Evolutionary conservation across 1,284 basidiomycete species (phyloP), one percentile per base, ranked within the genome.

Genomic region (Ceratobasidium papillatum): DNA sequence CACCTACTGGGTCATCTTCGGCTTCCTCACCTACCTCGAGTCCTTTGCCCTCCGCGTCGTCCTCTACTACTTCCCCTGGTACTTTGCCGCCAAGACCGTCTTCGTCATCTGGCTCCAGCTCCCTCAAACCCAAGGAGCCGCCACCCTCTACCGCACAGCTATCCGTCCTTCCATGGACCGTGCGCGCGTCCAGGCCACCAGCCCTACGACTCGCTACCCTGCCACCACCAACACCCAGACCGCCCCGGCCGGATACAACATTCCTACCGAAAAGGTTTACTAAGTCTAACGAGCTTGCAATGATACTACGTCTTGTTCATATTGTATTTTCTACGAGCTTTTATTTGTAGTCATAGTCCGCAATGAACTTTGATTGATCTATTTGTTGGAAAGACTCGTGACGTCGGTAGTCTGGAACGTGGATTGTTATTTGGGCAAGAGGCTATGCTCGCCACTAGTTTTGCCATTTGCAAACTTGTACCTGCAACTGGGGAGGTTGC

Each of bases 41-140:
- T 90, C 87, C 80, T 87, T 94, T 78, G 90, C 91, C 38, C 86
- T 91, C 75, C 87, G 90, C 74, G 72, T 90, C 76, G 87, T 94
- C 68, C 88, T 95, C 77, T 92, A 94, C 84, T 95, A 94, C 80
- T 80, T 94, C 79, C 91, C 93, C 51, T 94, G 94, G 92, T 96
- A 96, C 84, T 97, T 91, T 81, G 90, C 92, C 64, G 88, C 94
- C 87, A 96, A 96, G 91, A 93, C 91, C 71, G 75, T 91, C 77
- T 94, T 95, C 86, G 90, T 94, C 82, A 83, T 96, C 80, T 96
- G 93, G 93, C 87, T 94, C 78, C 92, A 94, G 82, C 87, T 94
- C 74, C 92, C 92, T 52, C 88, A 86, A 61, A 89, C 92, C 86
- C 52, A 75, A 75, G 75, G 75, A n/a, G 75, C 76, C 30, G 62